Evolutionary conservation across 768 basidiomycete species (phyloP).

Genomic region (Rhizopogon salebrosus): DNA sequence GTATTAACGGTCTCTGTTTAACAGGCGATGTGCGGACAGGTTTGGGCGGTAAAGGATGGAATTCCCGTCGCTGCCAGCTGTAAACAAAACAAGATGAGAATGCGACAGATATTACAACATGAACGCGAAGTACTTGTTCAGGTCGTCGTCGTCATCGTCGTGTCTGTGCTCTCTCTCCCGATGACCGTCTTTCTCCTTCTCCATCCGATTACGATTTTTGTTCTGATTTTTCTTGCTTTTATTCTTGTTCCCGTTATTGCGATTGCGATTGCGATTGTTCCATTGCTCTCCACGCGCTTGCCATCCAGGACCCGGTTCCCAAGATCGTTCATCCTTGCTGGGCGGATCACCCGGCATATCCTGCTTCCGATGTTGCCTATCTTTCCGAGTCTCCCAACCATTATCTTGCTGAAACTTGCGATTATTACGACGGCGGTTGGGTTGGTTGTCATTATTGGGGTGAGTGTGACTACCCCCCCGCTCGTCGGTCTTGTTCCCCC

Average conservation of each 20-base stretch:
- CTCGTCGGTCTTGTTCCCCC: conserved; percentile 32
- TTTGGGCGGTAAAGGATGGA: conserved; percentile 35
- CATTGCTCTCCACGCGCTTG: conserved; percentile 36
- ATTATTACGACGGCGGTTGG: conserved; percentile 22
- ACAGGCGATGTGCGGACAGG: conserved; percentile 25
- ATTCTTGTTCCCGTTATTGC: conserved; percentile 33
- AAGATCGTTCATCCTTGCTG: conserved; percentile 49
- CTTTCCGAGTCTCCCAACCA: conserved; percentile 50
- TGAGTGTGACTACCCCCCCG: conserved; percentile 20
- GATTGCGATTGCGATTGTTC: conserved; percentile 32
- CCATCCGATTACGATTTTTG: conserved; percentile 28
- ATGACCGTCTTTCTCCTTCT: conserved; percentile 23
- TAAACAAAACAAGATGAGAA: conserved; percentile 7
- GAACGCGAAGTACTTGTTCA: conserved; percentile 58
- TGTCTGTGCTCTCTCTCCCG: conserved; percentile 37
- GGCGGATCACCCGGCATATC: conserved; percentile 11
- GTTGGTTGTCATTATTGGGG: conserved; percentile 28
- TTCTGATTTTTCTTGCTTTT: conserved; percentile 32
- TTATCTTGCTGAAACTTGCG: conserved; percentile 22
- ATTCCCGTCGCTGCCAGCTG: conserved; percentile 68
- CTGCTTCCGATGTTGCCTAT: conserved; percentile 25
- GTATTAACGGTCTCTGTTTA: conserved; percentile 35
- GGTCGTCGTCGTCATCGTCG: conserved; percentile 59
- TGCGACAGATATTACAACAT: conserved; percentile 3
- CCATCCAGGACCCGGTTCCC: conserved; percentile 74